Conservation (phyloP, 306 rosid species). For the Carpinus fangiana region DNA sequence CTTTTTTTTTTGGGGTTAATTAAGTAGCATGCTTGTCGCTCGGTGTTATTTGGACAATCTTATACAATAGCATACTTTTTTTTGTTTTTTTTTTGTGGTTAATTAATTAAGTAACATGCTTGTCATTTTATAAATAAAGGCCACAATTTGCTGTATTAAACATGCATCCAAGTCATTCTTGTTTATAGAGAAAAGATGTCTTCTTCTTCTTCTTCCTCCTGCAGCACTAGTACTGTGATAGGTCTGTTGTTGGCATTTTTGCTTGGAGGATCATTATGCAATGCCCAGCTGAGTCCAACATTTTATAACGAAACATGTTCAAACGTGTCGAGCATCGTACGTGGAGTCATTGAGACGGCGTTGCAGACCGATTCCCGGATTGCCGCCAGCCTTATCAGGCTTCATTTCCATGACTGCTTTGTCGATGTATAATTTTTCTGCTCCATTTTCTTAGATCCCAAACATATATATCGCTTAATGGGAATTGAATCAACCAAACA, state of each 20-base stretch:
- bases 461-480: not conserved
- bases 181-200: not conserved
- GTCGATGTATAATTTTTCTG: conserved; percentile 31
- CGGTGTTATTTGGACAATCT: no score
- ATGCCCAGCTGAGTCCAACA: conserved; percentile 19
- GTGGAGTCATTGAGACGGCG: conserved; percentile 18
- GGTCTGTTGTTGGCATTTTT: conserved; percentile 22
- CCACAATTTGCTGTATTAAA: not conserved
- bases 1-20: no score
- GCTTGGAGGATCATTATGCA: conserved; percentile 28
- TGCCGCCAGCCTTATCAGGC: conserved; percentile 50
- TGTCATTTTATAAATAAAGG: not conserved
- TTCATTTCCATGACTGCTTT: conserved; percentile 66
- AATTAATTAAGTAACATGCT: not conserved
- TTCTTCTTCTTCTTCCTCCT: not conserved
- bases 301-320: conserved; percentile 40
- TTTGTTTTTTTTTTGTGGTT: no score
- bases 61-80: no score
- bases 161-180: not conserved
- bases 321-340: not conserved
- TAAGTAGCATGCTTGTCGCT: not conserved
- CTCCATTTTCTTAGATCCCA: not conserved
- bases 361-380: conserved; percentile 33
- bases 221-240: not conserved
- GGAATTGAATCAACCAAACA: not conserved